Base-by-base conservation (phyloP, 2,329 filamentous ascomycete species). In the Cryphonectria radicalis region DNA sequence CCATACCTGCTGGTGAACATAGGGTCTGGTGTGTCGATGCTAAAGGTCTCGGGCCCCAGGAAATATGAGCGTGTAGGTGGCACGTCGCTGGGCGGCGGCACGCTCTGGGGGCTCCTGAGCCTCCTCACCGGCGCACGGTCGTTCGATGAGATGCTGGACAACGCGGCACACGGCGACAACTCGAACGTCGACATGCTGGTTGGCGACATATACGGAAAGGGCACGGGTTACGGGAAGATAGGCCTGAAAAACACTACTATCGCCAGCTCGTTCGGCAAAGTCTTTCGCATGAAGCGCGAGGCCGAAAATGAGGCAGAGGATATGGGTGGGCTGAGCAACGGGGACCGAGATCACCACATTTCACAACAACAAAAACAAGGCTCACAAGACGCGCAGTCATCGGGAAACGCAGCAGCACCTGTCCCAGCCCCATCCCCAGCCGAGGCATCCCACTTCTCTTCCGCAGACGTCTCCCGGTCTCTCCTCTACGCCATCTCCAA, bases 1-100 rank as follows among this genome's bases (percentile, higher is more conserved):
- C 96, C 96, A 2, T 99, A 99, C 79, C 90, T 99, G 60, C 90
- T 99, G 42, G 96, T 99, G 77, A 99, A 99, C 82, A 99, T 99
- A 76, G 96, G 96, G 63, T 98, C 95, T 10, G 96, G 96, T 67
- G 96, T 99, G 6, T 96, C 92, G 59, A 97, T 99, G 88, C 92
- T 99, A 81, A 98, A 98, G 80, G 96, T 99, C 10, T 97, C 93
- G 0, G 95, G 95, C 0, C 95, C 94, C 0, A 89, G 92, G 69
- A 88, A 94, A 74, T 98, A 92, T 80, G 88, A 97, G 81, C 93
- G 96, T 77, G 95, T 99, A 13, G 96, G 96, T 68, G 96, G 96
- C 73, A 98, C 96, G 3, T 97, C 95, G 4, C 88, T 99, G 0
- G 96, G 96, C 46, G 96, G 96, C 62, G 96, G 96, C n/a, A 99